Percentiles rank a stretch among this genome's conserved stretches.
Conservation (phyloP, 768 basidiomycete genomes). For the Suillus spraguei region DNA sequence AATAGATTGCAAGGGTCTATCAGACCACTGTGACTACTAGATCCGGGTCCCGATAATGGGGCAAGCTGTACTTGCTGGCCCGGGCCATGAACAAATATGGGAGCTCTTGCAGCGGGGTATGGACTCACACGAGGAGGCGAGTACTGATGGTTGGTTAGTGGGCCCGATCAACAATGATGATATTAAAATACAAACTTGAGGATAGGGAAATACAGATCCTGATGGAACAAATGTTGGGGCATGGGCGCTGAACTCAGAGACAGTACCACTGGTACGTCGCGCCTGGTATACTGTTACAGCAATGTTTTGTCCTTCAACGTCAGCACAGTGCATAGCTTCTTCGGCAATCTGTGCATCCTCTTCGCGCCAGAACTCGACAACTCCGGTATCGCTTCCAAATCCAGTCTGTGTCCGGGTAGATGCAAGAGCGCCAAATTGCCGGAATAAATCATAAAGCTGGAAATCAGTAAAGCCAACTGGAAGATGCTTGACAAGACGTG, state of each 20-base stretch:
- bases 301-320: conserved; percentile 83
- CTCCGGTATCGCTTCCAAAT: conserved; percentile 75
- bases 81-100: conserved; percentile 79
- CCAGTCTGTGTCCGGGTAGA: conserved; percentile 74
- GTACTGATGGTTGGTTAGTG: conserved; percentile 43
- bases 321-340: conserved; percentile 80
- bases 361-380: conserved; percentile 87
- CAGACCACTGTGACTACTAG: conserved; percentile 80
- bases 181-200: conserved; percentile 50
- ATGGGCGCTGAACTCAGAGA: conserved; percentile 69
- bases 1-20: conserved; percentile 92
- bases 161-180: conserved; percentile 8
- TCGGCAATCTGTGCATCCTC: conserved; percentile 81
- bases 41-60: conserved; percentile 73
- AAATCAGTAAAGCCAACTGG: conserved; percentile 68
- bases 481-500: conserved; percentile 85
- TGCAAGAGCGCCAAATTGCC: conserved; percentile 82
- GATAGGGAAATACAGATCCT: conserved; percentile 63
- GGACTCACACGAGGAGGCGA: conserved; percentile 67
- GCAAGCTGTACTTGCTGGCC: conserved; percentile 90
- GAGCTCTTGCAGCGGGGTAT: conserved; percentile 41
- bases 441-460: conserved; percentile 82
- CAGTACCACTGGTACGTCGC: conserved; percentile 53
- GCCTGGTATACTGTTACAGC: conserved; percentile 79
- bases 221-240: conserved; percentile 80